Percentiles rank a stretch among this genome's conserved stretches.
Conservation (phyloP, 257 asterid species). For the Capsicum chinense region DNA sequence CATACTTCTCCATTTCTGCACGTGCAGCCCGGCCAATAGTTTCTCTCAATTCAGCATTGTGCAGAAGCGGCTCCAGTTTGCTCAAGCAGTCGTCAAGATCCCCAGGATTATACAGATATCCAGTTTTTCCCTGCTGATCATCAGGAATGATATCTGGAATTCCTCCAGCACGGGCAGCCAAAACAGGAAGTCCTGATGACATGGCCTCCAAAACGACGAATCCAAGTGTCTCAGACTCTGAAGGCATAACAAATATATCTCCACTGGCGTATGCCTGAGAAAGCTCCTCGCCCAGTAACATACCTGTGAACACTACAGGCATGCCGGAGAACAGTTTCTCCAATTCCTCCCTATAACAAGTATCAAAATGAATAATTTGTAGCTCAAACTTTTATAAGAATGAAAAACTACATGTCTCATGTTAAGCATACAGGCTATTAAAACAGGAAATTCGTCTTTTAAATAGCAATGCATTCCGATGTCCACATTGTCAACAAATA, state of each 20-base stretch:
- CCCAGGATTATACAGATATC: conserved; percentile 80
- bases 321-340: conserved; percentile 71
- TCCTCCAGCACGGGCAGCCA: conserved; percentile 98
- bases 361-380: not conserved
- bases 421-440: not conserved
- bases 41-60: conserved; percentile 62
- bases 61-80: conserved; percentile 71
- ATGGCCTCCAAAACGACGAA: conserved; percentile 92
- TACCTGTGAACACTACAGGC: conserved; percentile 94
- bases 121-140: conserved; percentile 80
- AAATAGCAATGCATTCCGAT: not conserved
- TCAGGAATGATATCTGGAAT: conserved; percentile 90
- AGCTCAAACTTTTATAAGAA: conserved; percentile 12
- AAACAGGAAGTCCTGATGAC: conserved; percentile 95
- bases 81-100: conserved; percentile 88
- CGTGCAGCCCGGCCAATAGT: conserved; percentile 82
- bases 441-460: not conserved
- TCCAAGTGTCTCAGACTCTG: conserved; percentile 94
- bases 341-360: conserved; percentile 66
- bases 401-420: not conserved
- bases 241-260: conserved; percentile 87
- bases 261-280: conserved; percentile 97
- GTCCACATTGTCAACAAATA: not conserved
- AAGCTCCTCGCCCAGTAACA: conserved; percentile 89
- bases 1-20: conserved; percentile 80